Evolutionary conservation across 768 basidiomycete species (phyloP).

Genomic region (Hypholoma fasciculare): DNA sequence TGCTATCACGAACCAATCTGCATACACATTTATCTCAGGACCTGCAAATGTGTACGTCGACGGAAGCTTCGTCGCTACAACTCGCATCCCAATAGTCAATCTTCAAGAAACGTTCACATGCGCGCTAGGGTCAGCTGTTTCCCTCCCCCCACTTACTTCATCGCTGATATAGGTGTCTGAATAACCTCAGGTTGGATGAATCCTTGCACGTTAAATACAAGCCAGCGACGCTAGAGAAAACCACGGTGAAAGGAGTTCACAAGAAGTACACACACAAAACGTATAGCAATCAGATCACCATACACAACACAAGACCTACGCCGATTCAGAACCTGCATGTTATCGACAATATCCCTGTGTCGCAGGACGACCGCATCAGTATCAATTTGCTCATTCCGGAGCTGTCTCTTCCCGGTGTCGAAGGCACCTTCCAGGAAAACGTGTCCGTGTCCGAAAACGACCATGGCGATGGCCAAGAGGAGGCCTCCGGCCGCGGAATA

Average conservation of each 20-base stretch:
- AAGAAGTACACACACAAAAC: slow-evolving; percentile 26
- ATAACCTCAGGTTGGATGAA: slow-evolving; percentile 32
- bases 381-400: not conserved
- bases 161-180: slow-evolving; percentile 36
- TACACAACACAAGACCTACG: slow-evolving; percentile 33
- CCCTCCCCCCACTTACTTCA: slow-evolving; percentile 1
- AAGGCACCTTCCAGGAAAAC: too few species aligned
- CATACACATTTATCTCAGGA: slow-evolving; percentile 48
- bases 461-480: too few species aligned
- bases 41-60: slow-evolving; percentile 49
- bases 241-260: slow-evolving; percentile 32
- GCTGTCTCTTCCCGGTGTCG: too few species aligned
- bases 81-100: slow-evolving; percentile 33
- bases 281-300: slow-evolving; percentile 35
- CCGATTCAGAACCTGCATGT: slow-evolving; percentile 31
- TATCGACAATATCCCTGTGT: slow-evolving; percentile 38
- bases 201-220: slow-evolving; percentile 39
- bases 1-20: slow-evolving; percentile 48
- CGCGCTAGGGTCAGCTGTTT: slow-evolving; percentile 33
- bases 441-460: too few species aligned
- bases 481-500: too few species aligned
- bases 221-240: slow-evolving; percentile 20
- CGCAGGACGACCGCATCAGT: slow-evolving; percentile 34
- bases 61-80: slow-evolving; percentile 46
- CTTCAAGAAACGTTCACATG: slow-evolving; percentile 40